These are phyloP conservation scores for Microdochium trichocladiopsis DNA, from an alignment of 2,329 filamentous ascomycete genomes.

Conservation along the genomic window DNA sequence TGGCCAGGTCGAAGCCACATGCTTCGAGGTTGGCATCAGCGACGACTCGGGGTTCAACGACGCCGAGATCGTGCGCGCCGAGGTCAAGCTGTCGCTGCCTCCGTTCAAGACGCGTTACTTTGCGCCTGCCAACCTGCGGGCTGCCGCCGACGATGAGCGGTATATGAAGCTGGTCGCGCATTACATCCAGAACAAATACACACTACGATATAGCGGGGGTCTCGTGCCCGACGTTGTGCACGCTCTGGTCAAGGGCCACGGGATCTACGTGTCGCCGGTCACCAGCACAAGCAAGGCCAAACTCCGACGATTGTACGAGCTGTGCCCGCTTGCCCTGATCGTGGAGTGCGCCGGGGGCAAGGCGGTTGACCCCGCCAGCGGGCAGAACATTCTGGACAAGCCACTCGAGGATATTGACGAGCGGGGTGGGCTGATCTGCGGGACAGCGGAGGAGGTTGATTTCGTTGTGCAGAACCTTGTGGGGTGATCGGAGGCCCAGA, in stretches of 20 bases:
- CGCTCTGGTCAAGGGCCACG: conserved; percentile 52
- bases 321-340: conserved; percentile 52
- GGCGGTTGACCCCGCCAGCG: conserved; percentile 42
- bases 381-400: conserved; percentile 30
- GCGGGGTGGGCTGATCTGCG: conserved; percentile 41
- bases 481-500: background rate
- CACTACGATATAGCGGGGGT: conserved; percentile 52
- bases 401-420: conserved; percentile 36
- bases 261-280: conserved; percentile 53
- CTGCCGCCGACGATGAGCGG: conserved; percentile 39
- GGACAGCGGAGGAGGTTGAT: conserved; percentile 40
- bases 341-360: conserved; percentile 52
- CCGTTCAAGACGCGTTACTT: conserved; percentile 49
- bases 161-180: conserved; percentile 42
- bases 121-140: conserved; percentile 53
- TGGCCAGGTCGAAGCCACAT: conserved; percentile 21
- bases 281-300: conserved; percentile 45
- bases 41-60: conserved; percentile 11
- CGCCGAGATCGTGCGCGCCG: conserved; percentile 31
- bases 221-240: conserved; percentile 56
- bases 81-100: conserved; percentile 27
- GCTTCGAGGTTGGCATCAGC: conserved; percentile 44
- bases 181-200: conserved; percentile 47
- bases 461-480: conserved; percentile 10
- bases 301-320: conserved; percentile 50